These are phyloP conservation scores for Acanthamoeba castellanii DNA, from an alignment of 208 protist genomes.

Conservation along the genomic window DNA sequence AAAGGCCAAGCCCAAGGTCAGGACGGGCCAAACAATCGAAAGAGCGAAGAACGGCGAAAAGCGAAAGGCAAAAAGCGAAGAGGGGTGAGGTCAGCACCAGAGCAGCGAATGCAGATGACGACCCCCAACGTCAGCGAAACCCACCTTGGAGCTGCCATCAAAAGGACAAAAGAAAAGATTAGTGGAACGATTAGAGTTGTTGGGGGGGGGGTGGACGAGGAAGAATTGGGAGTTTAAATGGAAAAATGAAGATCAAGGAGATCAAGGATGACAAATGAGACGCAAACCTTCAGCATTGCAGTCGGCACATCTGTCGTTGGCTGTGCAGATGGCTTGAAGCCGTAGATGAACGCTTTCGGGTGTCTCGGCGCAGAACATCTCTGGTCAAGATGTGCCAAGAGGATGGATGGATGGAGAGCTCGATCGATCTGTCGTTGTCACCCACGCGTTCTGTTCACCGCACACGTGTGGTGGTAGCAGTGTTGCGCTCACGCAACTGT, in stretches of 20 bases:
- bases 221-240: background rate
- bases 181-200: background rate
- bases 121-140: conserved; percentile 86
- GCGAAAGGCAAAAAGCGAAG: background rate
- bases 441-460: too few relatives aligned
- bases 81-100: background rate
- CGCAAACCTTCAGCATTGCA: conserved; percentile 64
- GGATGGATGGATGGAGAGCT: background rate
- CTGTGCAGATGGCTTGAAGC: conserved; percentile 15
- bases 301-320: conserved; percentile 30
- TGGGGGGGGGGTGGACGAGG: background rate
- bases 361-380: background rate
- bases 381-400: background rate
- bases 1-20: background rate
- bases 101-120: conserved; percentile 88
- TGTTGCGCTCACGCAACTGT: too few relatives aligned
- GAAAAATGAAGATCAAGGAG: background rate
- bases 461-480: too few relatives aligned
- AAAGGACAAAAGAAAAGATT: background rate
- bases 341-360: background rate
- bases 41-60: background rate
- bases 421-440: too few relatives aligned
- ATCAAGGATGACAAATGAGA: background rate
- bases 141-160: conserved; percentile 75
- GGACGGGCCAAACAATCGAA: background rate